Evolutionary conservation across 2,329 filamentous ascomycete species (phyloP).

Genomic region (Stachybotrys chartarum): DNA sequence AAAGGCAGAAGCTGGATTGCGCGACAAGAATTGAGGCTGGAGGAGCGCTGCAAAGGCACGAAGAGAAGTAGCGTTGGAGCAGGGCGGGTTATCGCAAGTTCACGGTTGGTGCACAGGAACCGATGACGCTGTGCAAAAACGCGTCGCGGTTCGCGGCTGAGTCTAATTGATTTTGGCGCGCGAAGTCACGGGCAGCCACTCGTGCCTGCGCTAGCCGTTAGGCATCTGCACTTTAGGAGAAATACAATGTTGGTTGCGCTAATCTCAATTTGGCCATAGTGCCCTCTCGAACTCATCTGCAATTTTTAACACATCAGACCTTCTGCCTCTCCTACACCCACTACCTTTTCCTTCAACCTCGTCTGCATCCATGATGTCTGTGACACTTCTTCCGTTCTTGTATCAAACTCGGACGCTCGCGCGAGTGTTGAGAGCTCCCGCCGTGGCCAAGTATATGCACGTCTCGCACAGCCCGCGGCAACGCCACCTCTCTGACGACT

Average conservation of each 20-base stretch:
- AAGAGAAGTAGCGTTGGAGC: not conserved
- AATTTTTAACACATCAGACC: not conserved
- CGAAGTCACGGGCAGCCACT: conserved; percentile 19
- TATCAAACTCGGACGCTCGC: conserved; percentile 61
- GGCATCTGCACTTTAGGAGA: no score
- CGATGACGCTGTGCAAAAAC: conserved; percentile 3
- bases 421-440: conserved; percentile 16
- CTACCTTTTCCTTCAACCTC: not conserved
- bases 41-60: not conserved
- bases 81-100: not conserved
- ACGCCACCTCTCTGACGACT: conserved; percentile 17
- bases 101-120: not conserved
- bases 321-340: not conserved
- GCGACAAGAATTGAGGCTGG: not conserved
- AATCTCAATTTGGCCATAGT: not conserved
- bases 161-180: conserved; percentile 18
- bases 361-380: conserved; percentile 28
- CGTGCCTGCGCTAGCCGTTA: no score
- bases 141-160: conserved; percentile 4
- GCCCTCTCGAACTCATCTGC: not conserved
- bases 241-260: not conserved
- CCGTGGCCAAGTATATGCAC: conserved; percentile 12
- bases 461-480: conserved; percentile 4
- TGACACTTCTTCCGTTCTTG: conserved; percentile 56
- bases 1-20: not conserved